Conservation (phyloP, 2,329 filamentous ascomycete species). For the Venturia oleaginea region DNA sequence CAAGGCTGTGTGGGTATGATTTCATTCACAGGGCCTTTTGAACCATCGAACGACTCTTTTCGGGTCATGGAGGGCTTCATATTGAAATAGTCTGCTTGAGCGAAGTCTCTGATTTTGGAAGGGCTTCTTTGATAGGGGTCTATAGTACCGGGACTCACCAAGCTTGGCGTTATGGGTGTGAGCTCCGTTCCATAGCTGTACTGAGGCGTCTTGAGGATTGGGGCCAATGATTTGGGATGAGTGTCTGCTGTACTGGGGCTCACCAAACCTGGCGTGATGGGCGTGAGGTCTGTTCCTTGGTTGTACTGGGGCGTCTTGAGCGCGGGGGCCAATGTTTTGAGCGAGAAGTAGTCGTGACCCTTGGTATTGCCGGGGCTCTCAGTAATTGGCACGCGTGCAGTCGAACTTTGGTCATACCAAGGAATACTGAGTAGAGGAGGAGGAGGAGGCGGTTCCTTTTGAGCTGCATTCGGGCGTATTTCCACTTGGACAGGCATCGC, state of each 20-base stretch:
- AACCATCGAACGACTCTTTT: neutral
- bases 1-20: neutral
- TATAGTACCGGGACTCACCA: neutral
- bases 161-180: neutral
- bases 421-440: neutral
- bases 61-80: neutral
- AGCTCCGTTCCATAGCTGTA: too few species aligned
- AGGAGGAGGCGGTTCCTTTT: neutral
- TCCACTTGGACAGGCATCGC: neutral
- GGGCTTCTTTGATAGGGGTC: neutral
- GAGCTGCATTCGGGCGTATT: neutral
- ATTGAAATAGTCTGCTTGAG: neutral
- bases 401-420: neutral
- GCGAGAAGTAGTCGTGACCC: constrained; percentile 16
- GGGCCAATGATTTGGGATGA: too few species aligned
- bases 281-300: neutral
- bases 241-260: neutral
- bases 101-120: neutral
- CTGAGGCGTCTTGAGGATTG: too few species aligned
- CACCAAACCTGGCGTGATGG: neutral
- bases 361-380: neutral
- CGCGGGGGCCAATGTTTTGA: constrained; percentile 14
- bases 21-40: neutral
- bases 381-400: neutral
- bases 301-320: constrained; percentile 14